Evolutionary conservation across 2,329 filamentous ascomycete genomes (phyloP), one percentile per base, ranked within the genome.

Genomic region (Davidsoniella virescens): DNA sequence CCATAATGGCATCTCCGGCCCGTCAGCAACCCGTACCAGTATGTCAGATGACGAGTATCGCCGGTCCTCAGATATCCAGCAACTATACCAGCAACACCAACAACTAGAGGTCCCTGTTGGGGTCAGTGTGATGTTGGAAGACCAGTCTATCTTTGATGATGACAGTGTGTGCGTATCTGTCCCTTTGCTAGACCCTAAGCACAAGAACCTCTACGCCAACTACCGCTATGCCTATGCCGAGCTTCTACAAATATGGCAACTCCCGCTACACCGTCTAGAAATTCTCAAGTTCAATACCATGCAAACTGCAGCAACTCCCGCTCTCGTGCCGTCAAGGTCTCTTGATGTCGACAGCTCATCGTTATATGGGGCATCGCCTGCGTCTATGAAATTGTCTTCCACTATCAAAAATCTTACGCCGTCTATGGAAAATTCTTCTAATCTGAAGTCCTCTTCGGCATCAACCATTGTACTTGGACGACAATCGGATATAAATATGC

Each of bases 261-360:
- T 78, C 51, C 77, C 77, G 0, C 63, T 82, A 4, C 70, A 75
- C 29, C 69, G 78, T 16, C 69, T 83, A 1, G 80, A 84, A 59
- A 73, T 84, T 25, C 70, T 83, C 63, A 83, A 84, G 58, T 83
- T 82, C 58, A 82, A 82, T 54, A 70, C 76, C 3, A 64, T 82
- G 38, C 72, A 72, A 50, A 72, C 33, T 12, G 20, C 18, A 8
- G n/a, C 46, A 2, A n/a, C 10, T 25, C 10, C 16, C 38, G 8
- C 39, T 17, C 1, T 23, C 42, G 8, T 33, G 38, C 41, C 37
- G 12, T 33, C 29, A 12, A 6, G 29, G 12, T 33, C 29, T 33
- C 29, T 33, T 12, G 29, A 33, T 33, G 29, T 33, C 29, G 29
- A 33, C 4, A 33, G 29, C 12, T 33, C 29, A 33, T 33, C 29